These are phyloP conservation scores for Pyrenochaeta sp. DNA, from an alignment of 2,329 filamentous ascomycete species.

Conservation along the genomic window DNA sequence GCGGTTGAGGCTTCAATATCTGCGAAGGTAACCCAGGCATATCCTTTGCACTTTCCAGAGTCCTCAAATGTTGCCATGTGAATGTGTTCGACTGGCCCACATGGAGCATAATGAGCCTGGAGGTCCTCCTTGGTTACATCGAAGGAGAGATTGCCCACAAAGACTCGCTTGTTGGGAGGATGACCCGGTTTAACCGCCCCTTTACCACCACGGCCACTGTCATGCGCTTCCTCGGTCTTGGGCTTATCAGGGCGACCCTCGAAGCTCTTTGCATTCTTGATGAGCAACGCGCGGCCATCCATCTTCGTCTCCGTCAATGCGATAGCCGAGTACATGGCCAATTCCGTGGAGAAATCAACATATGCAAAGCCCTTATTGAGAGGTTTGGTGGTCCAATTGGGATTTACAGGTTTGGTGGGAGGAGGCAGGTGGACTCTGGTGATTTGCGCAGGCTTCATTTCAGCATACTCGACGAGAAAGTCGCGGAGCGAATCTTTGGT, in stretches of 20 bases:
- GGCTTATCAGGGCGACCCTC: constrained; percentile 84
- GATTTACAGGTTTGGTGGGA: constrained; percentile 47
- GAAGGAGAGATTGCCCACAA: constrained; percentile 70
- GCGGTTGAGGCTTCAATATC: constrained; percentile 75
- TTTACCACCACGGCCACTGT: constrained; percentile 38
- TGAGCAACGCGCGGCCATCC: constrained; percentile 79
- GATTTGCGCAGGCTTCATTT: constrained; percentile 69
- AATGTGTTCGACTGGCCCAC: constrained; percentile 80
- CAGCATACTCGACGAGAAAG: constrained; percentile 77
- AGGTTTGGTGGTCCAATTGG: constrained; percentile 57
- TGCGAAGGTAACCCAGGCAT: constrained; percentile 92
- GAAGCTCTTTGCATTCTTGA: constrained; percentile 91
- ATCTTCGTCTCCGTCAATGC: constrained; percentile 85
- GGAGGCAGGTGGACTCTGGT: constrained; percentile 84
- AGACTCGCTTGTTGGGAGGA: constrained; percentile 79
- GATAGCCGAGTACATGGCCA: constrained; percentile 77
- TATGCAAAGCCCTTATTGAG: constrained; percentile 96
- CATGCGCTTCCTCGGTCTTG: constrained; percentile 42
- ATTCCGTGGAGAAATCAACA: constrained; percentile 79
- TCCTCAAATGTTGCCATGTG: constrained; percentile 97
- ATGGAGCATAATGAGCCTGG: constrained; percentile 80
- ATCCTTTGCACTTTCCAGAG: constrained; percentile 96
- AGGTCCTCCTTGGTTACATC: constrained; percentile 76
- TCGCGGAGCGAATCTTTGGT: constrained; percentile 76
- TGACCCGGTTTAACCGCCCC: constrained; percentile 50